Percentiles rank a stretch among this genome's conserved stretches.
Evolutionary conservation across 2,329 filamentous ascomycete species (phyloP).

Genomic region (Claviceps sp.): DNA sequence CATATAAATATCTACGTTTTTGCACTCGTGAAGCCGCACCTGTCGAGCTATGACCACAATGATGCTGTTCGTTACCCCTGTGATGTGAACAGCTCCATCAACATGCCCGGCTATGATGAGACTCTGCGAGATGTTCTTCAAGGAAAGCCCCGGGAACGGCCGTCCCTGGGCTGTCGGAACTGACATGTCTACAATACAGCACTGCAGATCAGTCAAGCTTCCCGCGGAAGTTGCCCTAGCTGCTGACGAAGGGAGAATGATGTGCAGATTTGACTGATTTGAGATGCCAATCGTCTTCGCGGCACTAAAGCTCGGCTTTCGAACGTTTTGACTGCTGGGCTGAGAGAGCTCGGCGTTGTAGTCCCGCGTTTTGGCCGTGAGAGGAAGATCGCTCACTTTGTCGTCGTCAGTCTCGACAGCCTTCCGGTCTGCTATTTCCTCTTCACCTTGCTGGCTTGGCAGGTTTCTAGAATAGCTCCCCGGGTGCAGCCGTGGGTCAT

Average conservation of each 20-base stretch:
- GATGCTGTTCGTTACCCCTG: conserved; percentile 56
- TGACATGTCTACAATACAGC: conserved; percentile 72
- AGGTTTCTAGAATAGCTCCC: conserved; percentile 19
- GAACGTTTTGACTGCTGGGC: conserved; percentile 26
- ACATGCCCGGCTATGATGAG: conserved; percentile 70
- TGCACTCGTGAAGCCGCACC: conserved; percentile 82
- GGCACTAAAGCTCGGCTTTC: conserved; percentile 51
- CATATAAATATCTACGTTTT: conserved; percentile 71
- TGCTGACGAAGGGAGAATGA: conserved; percentile 61
- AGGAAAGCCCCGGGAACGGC: conserved; percentile 53
- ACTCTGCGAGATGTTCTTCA: conserved; percentile 57
- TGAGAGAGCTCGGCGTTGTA: conserved; percentile 45
- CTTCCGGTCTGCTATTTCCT: conserved; percentile 4
- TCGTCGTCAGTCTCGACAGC: conserved; percentile 23
- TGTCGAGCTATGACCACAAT: conserved; percentile 73
- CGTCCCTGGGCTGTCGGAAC: conserved; percentile 40
- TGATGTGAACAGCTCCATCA: conserved; percentile 71
- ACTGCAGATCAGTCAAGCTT: conserved; percentile 53
- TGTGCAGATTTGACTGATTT: conserved; percentile 55
- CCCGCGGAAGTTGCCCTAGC: conserved; percentile 60
- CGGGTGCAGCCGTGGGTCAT: conserved; percentile 29
- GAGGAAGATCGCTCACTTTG: conserved; percentile 24
- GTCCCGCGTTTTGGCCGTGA: conserved; percentile 25
- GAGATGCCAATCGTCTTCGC: conserved; percentile 50
- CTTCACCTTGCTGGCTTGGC: conserved; percentile 10